Evolutionary conservation across 768 basidiomycete genomes (phyloP), one percentile per base, ranked within the genome.

Genomic region (Boletus subparvulus): DNA sequence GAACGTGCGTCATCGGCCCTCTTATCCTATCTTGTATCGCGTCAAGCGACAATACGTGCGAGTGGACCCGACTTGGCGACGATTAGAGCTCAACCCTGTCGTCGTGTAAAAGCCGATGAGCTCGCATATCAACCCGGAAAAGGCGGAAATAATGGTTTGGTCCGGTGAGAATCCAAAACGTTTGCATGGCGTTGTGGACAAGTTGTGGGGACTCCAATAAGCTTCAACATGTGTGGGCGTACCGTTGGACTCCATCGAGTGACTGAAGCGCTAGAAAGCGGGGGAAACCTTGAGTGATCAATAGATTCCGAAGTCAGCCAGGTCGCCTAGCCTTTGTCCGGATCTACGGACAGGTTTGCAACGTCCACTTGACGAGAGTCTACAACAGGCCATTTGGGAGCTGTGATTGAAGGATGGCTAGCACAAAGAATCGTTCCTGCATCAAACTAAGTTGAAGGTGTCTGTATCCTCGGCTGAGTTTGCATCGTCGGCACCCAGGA

Each of bases 21-120:
- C 21, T 12, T 11, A 32, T 33, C 58, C 21, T 50, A 61, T 55
- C 59, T 50, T 37, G 42, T 19, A 32, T 56, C 37, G 47, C 33
- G 6, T 32, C 42, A 45, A 49, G 59, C 42, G 59, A 60, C 19
- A 42, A 47, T 14, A 45, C n/a, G 14, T 24, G 41, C 17, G 51
- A 24, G 43, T 28, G 37, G 45, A 28, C 43, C 7, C 30, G 37
- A 21, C 50, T 52, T 61, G 47, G 39, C 55, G 40, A 46, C 40
- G 47, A 53, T 42, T 17, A 52, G 39, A 30, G 3, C 3, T 24
- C 33, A 12, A 40, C 42, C 36, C 46, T 62, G 40, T 21, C 7
- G 6, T 36, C 35, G 21, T 43, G 39, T 35, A 19, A 45, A 48
- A 39, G 28, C 42, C 21, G 30, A n/a, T 17, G 19, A 19, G n/a